phyloP scores from a whole-genome alignment of 306 rosid genomes.

The Ormosia emarginata region DNA sequence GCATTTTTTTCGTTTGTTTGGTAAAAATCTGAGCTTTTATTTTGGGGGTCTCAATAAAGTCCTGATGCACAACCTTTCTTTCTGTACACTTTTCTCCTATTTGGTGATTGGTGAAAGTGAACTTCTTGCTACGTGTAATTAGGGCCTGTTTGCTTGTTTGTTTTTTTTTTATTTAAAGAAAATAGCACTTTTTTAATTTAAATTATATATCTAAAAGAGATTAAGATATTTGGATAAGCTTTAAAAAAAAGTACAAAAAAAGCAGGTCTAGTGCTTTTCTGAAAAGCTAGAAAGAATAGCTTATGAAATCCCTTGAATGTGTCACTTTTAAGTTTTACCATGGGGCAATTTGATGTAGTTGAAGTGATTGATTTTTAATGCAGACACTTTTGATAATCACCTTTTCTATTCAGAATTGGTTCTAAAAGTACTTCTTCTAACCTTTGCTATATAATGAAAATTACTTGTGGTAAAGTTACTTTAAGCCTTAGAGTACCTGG shows the following conservation, averaged over 20 bases:
- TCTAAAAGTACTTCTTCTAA: not conserved
- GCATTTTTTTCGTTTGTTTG: not conserved
- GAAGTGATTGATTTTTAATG: not conserved
- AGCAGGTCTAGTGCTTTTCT: not conserved
- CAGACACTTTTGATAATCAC: not conserved
- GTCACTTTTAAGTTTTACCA: not conserved
- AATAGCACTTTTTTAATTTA: not conserved
- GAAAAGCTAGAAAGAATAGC: not conserved
- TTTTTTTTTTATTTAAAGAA: too few species aligned
- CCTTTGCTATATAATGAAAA: not conserved
- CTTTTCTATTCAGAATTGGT: not conserved
- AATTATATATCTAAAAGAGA: not conserved
- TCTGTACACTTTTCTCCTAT: constrained; percentile 1
- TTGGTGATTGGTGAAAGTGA: not conserved
- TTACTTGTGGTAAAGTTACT: not conserved
- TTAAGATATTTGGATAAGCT: not conserved
- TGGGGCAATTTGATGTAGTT: not conserved
- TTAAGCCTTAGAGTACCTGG: not conserved
- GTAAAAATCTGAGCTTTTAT: not conserved
- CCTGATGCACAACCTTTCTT: not conserved
- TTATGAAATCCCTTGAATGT: not conserved
- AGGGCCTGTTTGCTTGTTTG: not conserved
- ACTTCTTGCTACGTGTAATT: not conserved
- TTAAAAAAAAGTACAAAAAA: too few species aligned
- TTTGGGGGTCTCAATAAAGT: not conserved